Conservation (phyloP, 2,329 filamentous ascomycete species). For the Talaromyces islandicus region DNA sequence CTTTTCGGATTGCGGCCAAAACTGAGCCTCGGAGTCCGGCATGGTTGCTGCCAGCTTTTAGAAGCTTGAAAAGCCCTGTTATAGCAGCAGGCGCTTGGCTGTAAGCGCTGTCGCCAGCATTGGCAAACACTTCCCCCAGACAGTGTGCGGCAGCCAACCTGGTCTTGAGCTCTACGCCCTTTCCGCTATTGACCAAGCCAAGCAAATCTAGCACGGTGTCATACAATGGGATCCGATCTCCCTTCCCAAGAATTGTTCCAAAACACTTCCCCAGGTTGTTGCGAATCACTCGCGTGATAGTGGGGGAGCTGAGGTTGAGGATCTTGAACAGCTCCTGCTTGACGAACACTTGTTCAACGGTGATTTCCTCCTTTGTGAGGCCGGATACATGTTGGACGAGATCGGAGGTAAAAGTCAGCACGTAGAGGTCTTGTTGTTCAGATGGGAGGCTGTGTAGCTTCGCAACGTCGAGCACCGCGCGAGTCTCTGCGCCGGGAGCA, state of each 20-base stretch:
- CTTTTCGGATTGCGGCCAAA: constrained; percentile 68
- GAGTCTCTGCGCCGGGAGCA: constrained; percentile 25
- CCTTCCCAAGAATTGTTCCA: constrained; percentile 72
- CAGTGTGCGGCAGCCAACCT: constrained; percentile 87
- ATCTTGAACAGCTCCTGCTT: constrained; percentile 95
- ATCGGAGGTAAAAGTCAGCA: constrained; percentile 80
- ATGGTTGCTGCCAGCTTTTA: constrained; percentile 74
- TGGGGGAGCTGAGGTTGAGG: constrained; percentile 72
- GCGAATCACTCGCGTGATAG: constrained; percentile 80
- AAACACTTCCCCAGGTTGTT: constrained; percentile 84
- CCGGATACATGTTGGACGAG: constrained; percentile 69
- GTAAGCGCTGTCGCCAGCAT: constrained; percentile 91
- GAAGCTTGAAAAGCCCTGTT: constrained; percentile 65
- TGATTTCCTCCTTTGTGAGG: constrained; percentile 72
- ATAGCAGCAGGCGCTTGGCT: constrained; percentile 71
- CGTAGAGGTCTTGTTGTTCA: constrained; percentile 92
- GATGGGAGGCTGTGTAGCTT: constrained; percentile 85
- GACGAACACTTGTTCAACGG: constrained; percentile 80
- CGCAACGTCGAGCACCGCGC: constrained; percentile 70
- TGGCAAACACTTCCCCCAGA: constrained; percentile 79
- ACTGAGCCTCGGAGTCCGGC: constrained; percentile 75
- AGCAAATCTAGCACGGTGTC: constrained; percentile 90
- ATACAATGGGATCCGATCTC: constrained; percentile 85
- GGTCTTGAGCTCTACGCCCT: constrained; percentile 65
- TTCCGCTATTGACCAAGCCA: constrained; percentile 64